Evolutionary conservation across 2,329 filamentous ascomycete species (phyloP).

Genomic region (Chrysoporthe austroafricana): DNA sequence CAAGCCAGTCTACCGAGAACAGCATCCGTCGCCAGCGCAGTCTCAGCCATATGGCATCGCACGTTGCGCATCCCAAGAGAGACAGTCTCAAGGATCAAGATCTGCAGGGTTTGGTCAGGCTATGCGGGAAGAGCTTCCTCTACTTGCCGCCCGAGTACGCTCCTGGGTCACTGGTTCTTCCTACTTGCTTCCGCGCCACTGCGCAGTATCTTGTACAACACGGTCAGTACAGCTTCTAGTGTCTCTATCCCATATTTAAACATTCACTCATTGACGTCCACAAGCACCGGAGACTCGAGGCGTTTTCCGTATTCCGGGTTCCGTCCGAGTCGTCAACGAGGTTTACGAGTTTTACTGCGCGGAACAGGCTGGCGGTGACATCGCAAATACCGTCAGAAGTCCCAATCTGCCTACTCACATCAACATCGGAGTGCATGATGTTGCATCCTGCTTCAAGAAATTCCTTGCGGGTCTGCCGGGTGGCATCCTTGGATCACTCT

Average conservation of each 20-base stretch:
- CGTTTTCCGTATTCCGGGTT: slow-evolving; percentile 67
- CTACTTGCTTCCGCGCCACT: slow-evolving; percentile 68
- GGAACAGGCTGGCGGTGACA: slow-evolving; percentile 51
- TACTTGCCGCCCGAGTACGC: slow-evolving; percentile 64
- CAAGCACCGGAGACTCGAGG: slow-evolving; percentile 53
- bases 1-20: slow-evolving; percentile 35
- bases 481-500: slow-evolving; percentile 66
- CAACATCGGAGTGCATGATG: slow-evolving; percentile 63
- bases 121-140: slow-evolving; percentile 66
- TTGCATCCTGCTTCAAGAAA: slow-evolving; percentile 69
- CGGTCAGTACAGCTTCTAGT: slow-evolving; percentile 43
- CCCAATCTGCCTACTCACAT: slow-evolving; percentile 65
- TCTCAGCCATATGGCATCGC: slow-evolving; percentile 57
- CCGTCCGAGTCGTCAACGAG: slow-evolving; percentile 56
- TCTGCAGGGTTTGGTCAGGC: slow-evolving; percentile 61
- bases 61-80: slow-evolving; percentile 47
- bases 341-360: slow-evolving; percentile 68
- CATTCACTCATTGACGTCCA: slow-evolving; percentile 30
- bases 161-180: slow-evolving; percentile 59
- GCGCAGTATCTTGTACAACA: slow-evolving; percentile 67
- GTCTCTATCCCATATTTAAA: too few species aligned
- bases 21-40: slow-evolving; percentile 53
- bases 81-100: slow-evolving; percentile 54
- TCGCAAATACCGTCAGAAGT: slow-evolving; percentile 61
- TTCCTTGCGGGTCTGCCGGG: slow-evolving; percentile 67